Base-by-base conservation (phyloP, 169 alveolate genomes). In the Eimeria praecox region DNA sequence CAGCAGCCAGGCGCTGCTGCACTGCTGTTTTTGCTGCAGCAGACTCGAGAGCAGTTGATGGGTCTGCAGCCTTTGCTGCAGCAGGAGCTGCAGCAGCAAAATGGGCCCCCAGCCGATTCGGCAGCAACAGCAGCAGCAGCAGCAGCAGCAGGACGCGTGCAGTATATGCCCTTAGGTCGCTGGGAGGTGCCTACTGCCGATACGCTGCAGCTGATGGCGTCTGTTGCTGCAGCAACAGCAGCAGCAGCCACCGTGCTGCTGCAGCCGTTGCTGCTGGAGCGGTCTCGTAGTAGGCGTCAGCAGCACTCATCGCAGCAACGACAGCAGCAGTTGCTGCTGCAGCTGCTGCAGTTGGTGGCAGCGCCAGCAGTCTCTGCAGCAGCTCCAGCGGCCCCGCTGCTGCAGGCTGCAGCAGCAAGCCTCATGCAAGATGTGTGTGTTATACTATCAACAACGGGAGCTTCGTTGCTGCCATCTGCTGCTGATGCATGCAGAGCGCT, bases 401-500 rank as follows among this genome's bases (percentile, higher is more conserved):
- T 88, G 69, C 94, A 88, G 12, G 69, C 94, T 4, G 86, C 82
- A 42, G 85, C 94, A 33, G 42, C 44, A 30, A 33, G 64, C 22
- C 69, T 64, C 27, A 38, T 66, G 59, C 30, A 35, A 24, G 14
- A 20, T 38, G 82, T 64, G 64, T 20, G n/a, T 8, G 9, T 42
- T 38, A 42, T 66, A 16, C 14, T 88, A 30, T 30, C 82, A 44
- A 86, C 85, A 52, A 33, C 42, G 46, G 94, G 82, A 49, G 66
- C 86, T 64, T 85, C 92, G 3, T 40, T 85, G 62, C n/a, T 85
- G 80, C 92, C 92, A 6, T 3, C 78, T 52, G 92, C 92, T 52
- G 54, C 92, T n/a, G 92, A 85, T 59, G 92, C 80, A 59, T 85
- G 92, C 80, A 59, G 80, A 18, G 92, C 92, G 22, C 66, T 85